Evolutionary conservation across 305 asterid genomes (phyloP), one percentile per base, ranked within the genome.

Genomic region (Stenogyne calaminthoides): DNA sequence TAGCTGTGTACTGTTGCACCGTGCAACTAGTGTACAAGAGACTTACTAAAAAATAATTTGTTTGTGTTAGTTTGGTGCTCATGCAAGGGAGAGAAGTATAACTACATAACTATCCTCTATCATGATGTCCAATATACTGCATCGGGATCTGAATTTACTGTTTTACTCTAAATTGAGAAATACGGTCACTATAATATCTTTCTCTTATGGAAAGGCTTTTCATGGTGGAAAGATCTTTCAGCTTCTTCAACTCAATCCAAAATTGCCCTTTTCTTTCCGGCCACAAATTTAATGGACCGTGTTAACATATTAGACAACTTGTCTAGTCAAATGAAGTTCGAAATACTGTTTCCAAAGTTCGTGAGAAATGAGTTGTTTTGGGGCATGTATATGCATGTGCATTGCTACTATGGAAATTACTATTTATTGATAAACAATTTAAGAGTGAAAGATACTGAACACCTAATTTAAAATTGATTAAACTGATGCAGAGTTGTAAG

Each of bases 401-500:
- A 68, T 46, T 51, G 55, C 52, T 49, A 36, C 57, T 69, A 62
- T 34, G 77, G 59, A 36, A 49, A 49, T 15, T 19, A 0, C n/a
- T 36, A 12, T 20, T 57, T 69, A 42, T 22, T 32, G 62, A 37
- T 54, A 40, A 73, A 40, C 15, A 80, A 49, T 44, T 62, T 72
- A 42, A 46, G 54, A 46, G 59, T 62, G 63, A 59, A 72, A 76
- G 49, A 78, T 71, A 27, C 69, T 78, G 57, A 64, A 20, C 19
- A 25, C 69, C 46, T 54, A 58, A 51, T 42, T 58, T 58, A 73
- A 47, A 52, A n/a, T 56, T 66, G 73, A 27, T 77, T 66, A 71
- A 68, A 76, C 70, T 85, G 81, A 76, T 78, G 78, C 89, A 92
- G 99, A 80, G 90, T 95, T 79, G 96, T 90, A 59, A 90, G 84